A percentile compares a stretch with the other conserved stretches of the same genome.
These are phyloP conservation scores for Ustulina deusta DNA, from an alignment of 2,329 filamentous ascomycete genomes.

Conservation along the genomic window DNA sequence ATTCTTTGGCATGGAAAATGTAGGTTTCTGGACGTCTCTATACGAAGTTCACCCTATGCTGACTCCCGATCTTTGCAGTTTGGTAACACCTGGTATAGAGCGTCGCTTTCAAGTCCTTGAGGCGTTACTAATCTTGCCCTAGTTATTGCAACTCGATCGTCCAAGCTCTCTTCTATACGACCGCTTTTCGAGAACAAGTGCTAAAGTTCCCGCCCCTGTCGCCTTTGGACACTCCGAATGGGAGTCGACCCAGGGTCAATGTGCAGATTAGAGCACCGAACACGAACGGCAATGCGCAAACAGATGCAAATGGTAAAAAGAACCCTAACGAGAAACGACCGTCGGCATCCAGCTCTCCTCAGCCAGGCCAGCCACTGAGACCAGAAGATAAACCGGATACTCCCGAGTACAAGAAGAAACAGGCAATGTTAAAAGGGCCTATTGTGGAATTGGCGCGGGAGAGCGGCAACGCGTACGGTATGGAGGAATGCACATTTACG, in stretches of 20 bases:
- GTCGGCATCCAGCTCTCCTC: slow-evolving; percentile 65
- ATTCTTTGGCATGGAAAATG: slow-evolving; percentile 98
- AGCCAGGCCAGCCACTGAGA: slow-evolving; percentile 66
- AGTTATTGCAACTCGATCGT: slow-evolving; percentile 99
- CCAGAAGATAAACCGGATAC: slow-evolving; percentile 95
- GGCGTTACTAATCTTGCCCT: slow-evolving; percentile 45
- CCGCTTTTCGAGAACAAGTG: slow-evolving; percentile 92
- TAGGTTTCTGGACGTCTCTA: slow-evolving; percentile 57
- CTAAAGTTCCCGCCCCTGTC: slow-evolving; percentile 86
- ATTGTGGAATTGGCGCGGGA: slow-evolving; percentile 87
- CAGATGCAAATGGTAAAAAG: slow-evolving; percentile 63
- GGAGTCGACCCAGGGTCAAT: slow-evolving; percentile 66
- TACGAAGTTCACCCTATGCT: slow-evolving; percentile 48
- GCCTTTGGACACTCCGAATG: slow-evolving; percentile 76
- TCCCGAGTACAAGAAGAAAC: slow-evolving; percentile 97
- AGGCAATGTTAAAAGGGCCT: slow-evolving; percentile 87
- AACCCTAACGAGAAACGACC: slow-evolving; percentile 66
- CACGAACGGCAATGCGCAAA: slow-evolving; percentile 60
- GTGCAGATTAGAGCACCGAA: slow-evolving; percentile 70
- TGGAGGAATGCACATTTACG: slow-evolving; percentile 95
- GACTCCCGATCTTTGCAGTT: slow-evolving; percentile 70
- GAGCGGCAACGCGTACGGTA: slow-evolving; percentile 83
- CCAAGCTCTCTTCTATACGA: slow-evolving; percentile 96
- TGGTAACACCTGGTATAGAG: slow-evolving; percentile 89
- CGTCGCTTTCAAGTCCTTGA: slow-evolving; percentile 43